Evolutionary conservation across 768 basidiomycete genomes (phyloP).

Genomic region (Rubroboletus satanas): DNA sequence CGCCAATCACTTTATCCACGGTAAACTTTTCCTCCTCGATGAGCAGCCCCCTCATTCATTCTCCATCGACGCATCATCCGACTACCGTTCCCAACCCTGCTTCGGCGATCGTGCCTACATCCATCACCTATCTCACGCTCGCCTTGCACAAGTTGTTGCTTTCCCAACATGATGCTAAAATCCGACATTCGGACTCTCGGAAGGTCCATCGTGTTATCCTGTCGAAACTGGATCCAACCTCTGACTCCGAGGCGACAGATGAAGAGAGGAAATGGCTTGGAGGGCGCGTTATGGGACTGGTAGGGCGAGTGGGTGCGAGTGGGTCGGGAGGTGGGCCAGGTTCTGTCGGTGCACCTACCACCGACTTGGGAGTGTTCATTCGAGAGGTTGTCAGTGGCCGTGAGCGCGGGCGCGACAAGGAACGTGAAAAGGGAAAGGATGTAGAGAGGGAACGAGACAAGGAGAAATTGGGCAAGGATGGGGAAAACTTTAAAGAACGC

Average conservation of each 20-base stretch:
- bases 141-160: conserved; percentile 20
- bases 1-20: background rate
- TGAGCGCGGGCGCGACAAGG: conserved; percentile 26
- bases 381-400: conserved; percentile 37
- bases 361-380: conserved; percentile 53
- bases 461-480: conserved; percentile 35
- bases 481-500: conserved; percentile 31
- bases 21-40: conserved; percentile 9
- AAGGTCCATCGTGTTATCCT: conserved; percentile 61
- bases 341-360: conserved; percentile 42
- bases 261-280: conserved; percentile 31
- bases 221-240: conserved; percentile 48
- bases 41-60: conserved; percentile 4
- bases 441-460: conserved; percentile 33
- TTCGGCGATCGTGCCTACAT: background rate
- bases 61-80: conserved; percentile 6
- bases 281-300: conserved; percentile 37
- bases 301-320: conserved; percentile 34
- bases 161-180: conserved; percentile 27
- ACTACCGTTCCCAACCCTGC: conserved; percentile 15
- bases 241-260: conserved; percentile 31
- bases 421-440: conserved; percentile 36
- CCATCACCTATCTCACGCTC: conserved; percentile 24
- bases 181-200: conserved; percentile 46
- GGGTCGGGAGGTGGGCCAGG: conserved; percentile 36